Base-by-base conservation (phyloP, 2,329 filamentous ascomycete species). In the Claviceps sp. region DNA sequence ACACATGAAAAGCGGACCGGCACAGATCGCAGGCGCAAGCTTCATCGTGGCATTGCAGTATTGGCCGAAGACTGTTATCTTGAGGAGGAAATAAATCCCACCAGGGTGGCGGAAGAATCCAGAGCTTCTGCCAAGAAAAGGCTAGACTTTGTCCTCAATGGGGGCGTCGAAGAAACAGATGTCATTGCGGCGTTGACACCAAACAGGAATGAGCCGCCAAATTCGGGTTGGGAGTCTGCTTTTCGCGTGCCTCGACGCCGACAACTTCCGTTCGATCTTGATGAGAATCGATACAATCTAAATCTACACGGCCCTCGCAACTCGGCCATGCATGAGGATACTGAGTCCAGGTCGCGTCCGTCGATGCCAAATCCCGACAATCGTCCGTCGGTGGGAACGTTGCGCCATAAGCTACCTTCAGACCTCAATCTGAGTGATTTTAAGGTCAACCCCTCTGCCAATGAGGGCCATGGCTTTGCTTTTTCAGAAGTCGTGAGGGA, bases 401-500 rank as follows among this genome's bases (percentile, higher is more conserved):
- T 86, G 16, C 79, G 88, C 47, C 64, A 72, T 9, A 79, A 75
- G 49, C 76, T 81, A 0, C 56, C 81, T 3, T 67, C 73, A 0
- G 70, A 76, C 37, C 74, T 95, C 13, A 70, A 70, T 14, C 69
- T 85, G 1, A 77, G 80, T 13, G 84, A 95, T 66, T 96, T 95
- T 72, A 91, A 84, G 63, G 73, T 93, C 59, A 95, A 95, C 56
- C 83, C 87, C 0, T 70, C 71, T 4, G 76, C 73, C 57, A 91
- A 90, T 56, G 76, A 84, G 43, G 86, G 86, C 2, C 71, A 81
- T 44, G 77, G 82, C 50, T 88, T 80, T 65, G 87, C 88, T 11
- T 95, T 81, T 62, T 72, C 76, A 1, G 85, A 91, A 53, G 83
- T 89, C 0, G 77, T 94, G 14, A 82, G 89, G 50, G 79, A 78